Conservation (phyloP, 2,329 filamentous ascomycete genomes). For the Paecilomyces fulvus region DNA sequence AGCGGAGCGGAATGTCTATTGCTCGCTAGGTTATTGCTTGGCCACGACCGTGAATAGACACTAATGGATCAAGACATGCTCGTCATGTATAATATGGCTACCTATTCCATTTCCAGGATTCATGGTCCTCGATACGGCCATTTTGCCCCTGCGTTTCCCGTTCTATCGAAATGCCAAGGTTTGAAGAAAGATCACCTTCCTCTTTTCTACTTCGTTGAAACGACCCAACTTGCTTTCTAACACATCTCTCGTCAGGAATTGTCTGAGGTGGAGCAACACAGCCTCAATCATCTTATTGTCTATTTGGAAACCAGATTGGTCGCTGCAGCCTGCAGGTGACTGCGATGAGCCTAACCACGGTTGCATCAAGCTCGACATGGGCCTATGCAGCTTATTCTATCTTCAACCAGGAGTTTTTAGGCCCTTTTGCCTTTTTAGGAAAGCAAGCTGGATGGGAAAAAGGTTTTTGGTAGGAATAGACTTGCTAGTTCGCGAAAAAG, state of each 20-base stretch:
- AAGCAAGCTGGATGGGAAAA: neutral
- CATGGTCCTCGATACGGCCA: neutral
- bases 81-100: neutral
- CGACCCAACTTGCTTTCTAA: neutral
- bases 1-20: neutral
- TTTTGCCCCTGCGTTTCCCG: neutral
- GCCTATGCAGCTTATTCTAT: neutral
- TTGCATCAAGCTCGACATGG: neutral
- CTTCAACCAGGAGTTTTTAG: neutral
- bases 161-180: neutral
- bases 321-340: neutral
- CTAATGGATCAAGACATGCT: neutral
- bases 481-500: neutral
- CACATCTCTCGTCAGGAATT: neutral
- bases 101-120: neutral
- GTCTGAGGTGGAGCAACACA: neutral
- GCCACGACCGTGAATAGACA: neutral
- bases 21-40: neutral
- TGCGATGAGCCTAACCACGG: neutral
- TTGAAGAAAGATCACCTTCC: neutral
- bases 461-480: neutral
- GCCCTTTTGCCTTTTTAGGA: neutral
- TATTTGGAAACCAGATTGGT: neutral
- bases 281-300: constrained; percentile 3
- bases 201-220: neutral